Base-by-base conservation (phyloP, 225 moss, liverwort and hornwort species). In the Pleurozium schreberi region DNA sequence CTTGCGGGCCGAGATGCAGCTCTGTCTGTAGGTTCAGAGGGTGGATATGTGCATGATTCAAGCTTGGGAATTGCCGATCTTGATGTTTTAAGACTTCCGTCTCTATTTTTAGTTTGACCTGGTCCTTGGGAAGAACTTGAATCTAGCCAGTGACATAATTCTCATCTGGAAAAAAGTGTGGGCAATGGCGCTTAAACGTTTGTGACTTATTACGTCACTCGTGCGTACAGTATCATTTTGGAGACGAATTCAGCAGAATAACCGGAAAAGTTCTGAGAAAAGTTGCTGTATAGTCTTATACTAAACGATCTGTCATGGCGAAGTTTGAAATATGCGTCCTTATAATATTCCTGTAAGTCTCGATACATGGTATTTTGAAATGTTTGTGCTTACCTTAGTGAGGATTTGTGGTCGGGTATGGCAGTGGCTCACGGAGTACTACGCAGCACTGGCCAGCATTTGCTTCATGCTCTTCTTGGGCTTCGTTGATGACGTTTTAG, bases 401-500 rank as follows among this genome's bases (percentile, higher is more conserved):
- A 75, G 81, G 84, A 74, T 86, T 84, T 90, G 85, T 88, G 82
- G 43, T 87, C 64, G 83, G 90, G 38, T 87, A 81, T 94, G 92
- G 63, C 96, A 96, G 96, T 98, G 97, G 98, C 94, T 98, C 79
- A 95, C 98, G 89, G 98, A 98, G 92, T 97, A 98, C 89, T 97
- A 98, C 87, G 98, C 96, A 88, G 98, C 97, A 75, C 92, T 98
- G 61, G 93, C 95, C 88, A 93, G 92, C 90, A 96, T 98, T 49
- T 98, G 97, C 93, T 98, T 98, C 90, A 98, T 98, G 98, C 96
- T 97, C 84, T 95, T 98, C 83, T 92, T 98, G 92, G 98, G 98
- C 89, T 98, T 98, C 90, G 93, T 98, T 83, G 98, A 98, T 91
- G 98, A 98, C 84, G 98, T 98, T 92, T 91, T 98, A 81, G 98